phyloP scores from a whole-genome alignment of 1,139 yeast genomes.

The Debaryomycetaceae sp. region DNA sequence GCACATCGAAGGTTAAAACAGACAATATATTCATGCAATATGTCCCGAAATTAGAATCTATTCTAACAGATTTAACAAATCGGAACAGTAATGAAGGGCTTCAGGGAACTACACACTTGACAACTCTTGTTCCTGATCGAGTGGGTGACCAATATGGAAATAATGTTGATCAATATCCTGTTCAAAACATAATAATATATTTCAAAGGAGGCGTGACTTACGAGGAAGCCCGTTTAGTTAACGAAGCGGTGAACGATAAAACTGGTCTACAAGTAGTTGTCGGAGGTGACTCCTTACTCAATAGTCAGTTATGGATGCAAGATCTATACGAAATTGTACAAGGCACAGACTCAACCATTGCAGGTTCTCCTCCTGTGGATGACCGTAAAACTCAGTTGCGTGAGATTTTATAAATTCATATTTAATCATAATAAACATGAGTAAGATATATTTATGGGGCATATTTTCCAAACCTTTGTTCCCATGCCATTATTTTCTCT shows the following conservation, averaged over 20 bases:
- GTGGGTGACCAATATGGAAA: slow-evolving; percentile 34
- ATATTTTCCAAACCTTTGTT: slow-evolving; percentile 61
- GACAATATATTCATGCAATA: slow-evolving; percentile 65
- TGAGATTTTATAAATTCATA: slow-evolving; percentile 18
- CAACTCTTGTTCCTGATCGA: slow-evolving; percentile 44
- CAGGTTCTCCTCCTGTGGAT: slow-evolving; percentile 2
- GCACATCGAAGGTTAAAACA: slow-evolving; percentile 21
- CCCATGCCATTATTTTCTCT: slow-evolving; percentile 71
- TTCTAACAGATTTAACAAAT: slow-evolving; percentile 23
- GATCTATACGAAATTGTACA: slow-evolving; percentile 24
- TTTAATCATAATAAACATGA: neutral
- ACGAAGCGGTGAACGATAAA: slow-evolving; percentile 61
- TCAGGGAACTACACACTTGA: slow-evolving; percentile 8
- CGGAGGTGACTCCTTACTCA: slow-evolving; percentile 75
- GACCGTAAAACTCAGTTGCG: slow-evolving; percentile 21
- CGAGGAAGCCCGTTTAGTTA: slow-evolving; percentile 83
- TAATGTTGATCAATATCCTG: slow-evolving; percentile 21
- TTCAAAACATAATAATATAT: slow-evolving; percentile 78
- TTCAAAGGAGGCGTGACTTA: slow-evolving; percentile 89
- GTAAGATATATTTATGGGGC: slow-evolving; percentile 27
- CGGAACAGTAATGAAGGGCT: slow-evolving; percentile 11
- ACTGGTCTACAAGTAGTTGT: slow-evolving; percentile 50
- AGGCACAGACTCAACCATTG: slow-evolving; percentile 3
- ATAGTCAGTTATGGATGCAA: slow-evolving; percentile 53
- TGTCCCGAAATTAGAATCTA: slow-evolving; percentile 63